phyloP scores from a whole-genome alignment of 2,329 filamentous ascomycete species.

The Xylariaceae sp. region DNA sequence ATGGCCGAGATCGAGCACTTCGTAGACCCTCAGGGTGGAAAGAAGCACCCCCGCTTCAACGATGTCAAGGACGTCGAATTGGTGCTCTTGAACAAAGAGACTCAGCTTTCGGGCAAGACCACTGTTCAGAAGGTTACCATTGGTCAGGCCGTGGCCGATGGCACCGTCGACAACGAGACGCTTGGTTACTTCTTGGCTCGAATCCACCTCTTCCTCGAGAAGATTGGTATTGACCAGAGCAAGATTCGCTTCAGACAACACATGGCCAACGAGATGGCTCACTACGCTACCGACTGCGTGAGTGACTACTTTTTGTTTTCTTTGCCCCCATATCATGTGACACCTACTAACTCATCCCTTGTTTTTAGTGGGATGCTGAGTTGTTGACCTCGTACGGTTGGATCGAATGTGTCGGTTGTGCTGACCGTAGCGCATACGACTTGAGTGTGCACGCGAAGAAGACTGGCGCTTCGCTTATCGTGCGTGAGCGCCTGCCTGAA shows the following conservation, averaged over 20 bases:
- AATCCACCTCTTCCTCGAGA: conserved; percentile 84
- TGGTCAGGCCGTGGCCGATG: conserved; percentile 76
- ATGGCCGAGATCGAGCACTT: conserved; percentile 99
- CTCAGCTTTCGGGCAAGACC: conserved; percentile 83
- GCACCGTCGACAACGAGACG: conserved; percentile 93
- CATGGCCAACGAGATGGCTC: conserved; percentile 60
- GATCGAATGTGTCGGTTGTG: conserved; percentile 97
- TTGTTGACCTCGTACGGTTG: conserved; percentile 87
- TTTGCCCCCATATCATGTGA: not conserved
- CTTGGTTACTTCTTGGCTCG: conserved; percentile 95
- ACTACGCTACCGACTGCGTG: conserved; percentile 86
- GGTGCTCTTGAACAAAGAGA: conserved; percentile 74
- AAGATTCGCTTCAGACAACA: conserved; percentile 97
- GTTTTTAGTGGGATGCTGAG: conserved; percentile 75
- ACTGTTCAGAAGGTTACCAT: conserved; percentile 67
- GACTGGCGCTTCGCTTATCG: conserved; percentile 79
- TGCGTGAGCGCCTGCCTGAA: conserved; percentile 73
- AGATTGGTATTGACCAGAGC: conserved; percentile 76
- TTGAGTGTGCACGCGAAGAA: conserved; percentile 87
- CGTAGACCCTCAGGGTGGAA: conserved; percentile 88
- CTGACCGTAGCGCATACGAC: conserved; percentile 92
- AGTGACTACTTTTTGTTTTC: not conserved
- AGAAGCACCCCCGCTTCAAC: conserved; percentile 85
- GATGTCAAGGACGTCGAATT: conserved; percentile 82
- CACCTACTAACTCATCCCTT: conserved; percentile 3